Base-by-base conservation (phyloP, 2,329 filamentous ascomycete genomes). In the Stachybotrys chartarum region DNA sequence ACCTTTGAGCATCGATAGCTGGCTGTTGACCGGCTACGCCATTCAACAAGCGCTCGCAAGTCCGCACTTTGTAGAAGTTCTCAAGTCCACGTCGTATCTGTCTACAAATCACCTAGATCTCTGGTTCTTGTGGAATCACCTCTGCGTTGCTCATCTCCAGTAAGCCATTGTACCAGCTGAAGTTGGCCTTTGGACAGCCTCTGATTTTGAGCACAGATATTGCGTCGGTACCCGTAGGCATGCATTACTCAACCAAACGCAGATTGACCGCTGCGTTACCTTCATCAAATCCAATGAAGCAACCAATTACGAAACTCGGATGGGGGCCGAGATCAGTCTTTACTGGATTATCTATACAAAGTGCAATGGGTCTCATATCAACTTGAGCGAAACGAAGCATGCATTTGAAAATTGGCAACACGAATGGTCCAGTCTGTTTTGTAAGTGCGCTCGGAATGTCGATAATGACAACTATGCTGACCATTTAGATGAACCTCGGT, bases 301-400 rank as follows among this genome's bases (percentile, higher is more conserved):
- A 0, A 58, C 46, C 1, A 68, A 68, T 35, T 68, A 59, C 6
- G 66, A 67, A 17, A 56, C 56, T 0, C 48, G 66, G 7, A 68
- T 68, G 66, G 63, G 52, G 3, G 66, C 66, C 1, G 65, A 68
- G 17, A 60, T 68, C 12, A 45, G 60, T 5, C 56, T 68, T 0
- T 67, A 67, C 47, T 68, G 65, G 66, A 60, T 64, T 0, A 65
- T 66, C 1, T 63, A 66, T 31, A 55, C 59, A 5, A 55, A 65
- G 6, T 64, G 61, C 45, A 54, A 55, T 1, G 30, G 24, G 11
- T 42, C 50, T 14, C 53, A 56, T 7, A 31, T 54, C 6, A 54
- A 64, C 16, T 42, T 63, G 0, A 31, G 30, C 1, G 57, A 58
- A 6, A 57, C 57, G 0, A 61, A 59, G 12, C 16, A 55, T 10